Base-by-base conservation (phyloP, 371 early-diverging fungal genomes). In the Mucor racemosus region DNA sequence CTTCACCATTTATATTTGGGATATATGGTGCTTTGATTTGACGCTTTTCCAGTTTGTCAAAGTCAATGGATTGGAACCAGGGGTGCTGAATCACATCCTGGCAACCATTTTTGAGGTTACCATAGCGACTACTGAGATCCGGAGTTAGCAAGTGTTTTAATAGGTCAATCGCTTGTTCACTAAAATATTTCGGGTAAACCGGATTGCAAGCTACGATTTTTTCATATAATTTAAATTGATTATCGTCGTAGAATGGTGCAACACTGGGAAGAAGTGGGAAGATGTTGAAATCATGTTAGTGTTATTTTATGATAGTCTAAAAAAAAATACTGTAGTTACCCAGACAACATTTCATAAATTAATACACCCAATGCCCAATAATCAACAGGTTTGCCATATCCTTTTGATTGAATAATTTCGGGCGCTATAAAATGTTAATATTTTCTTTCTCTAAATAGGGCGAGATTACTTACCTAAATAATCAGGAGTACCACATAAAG, bases 401-500 rank as follows among this genome's bases (percentile, higher is more conserved):
- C 99, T 75, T 94, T 92, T 40, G 93, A 92, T 76, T 93, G 91
- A 78, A 99, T 97, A 61, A 99, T 95, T 80, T 99, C 99, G 4
- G 99, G 99, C 1, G 99, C 98, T 79, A 97, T 34, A 50, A 13
- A 17, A 50, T 50, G 21, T 48, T 48, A 26, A 50, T 50, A 21
- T 21, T 1, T 11, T 50, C 21, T 50, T 26, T 10, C 26, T 50
- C 50, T 8, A 40, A 34, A 17, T n/a, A 44, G 33, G 42, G 34
- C 33, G 31, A 39, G 15, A 42, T 19, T 0, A 14, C 13, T 39
- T 59, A 66, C 60, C 50, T 39, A 93, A 71, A 71, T 99, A 99
- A 78, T 98, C 99, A 14, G 99, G 99, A 19, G 99, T 99, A 14
- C 99, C 99, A 76, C 99, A 99, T 40, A 97, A 75, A 14, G 94